phyloP scores from a whole-genome alignment of 805 yeast genomes.

The Phaffomyces thermotolerans region DNA sequence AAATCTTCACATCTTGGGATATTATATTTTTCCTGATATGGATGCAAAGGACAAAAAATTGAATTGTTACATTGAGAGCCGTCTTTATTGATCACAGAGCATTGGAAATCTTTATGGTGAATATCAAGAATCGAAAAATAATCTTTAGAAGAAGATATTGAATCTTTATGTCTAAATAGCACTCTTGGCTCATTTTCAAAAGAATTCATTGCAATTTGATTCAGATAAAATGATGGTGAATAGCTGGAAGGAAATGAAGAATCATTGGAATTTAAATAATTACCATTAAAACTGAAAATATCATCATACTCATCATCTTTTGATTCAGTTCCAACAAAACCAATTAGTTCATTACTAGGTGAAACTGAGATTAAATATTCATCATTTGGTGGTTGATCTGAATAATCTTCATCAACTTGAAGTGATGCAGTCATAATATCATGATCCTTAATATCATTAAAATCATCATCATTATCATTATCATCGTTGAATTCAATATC shows the following conservation, averaged over 20 bases:
- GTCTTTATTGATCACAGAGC: conserved; percentile 9
- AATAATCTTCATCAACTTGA: not conserved
- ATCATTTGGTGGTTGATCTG: too few species aligned
- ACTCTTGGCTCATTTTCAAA: too few species aligned
- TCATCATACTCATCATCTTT: conserved; percentile 1
- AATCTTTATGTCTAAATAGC: not conserved
- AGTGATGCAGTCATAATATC: not conserved
- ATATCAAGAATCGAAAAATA: conserved; percentile 10
- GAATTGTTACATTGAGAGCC: conserved; percentile 13
- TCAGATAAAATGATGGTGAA: conserved; percentile 5
- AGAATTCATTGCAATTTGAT: not conserved
- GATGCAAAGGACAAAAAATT: conserved; percentile 12
- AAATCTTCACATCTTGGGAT: conserved; percentile 11
- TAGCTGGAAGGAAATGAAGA: not conserved
- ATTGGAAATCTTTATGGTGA: conserved; percentile 18
- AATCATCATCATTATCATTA: not conserved
- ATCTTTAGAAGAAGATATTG: not conserved
- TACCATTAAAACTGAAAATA: not conserved
- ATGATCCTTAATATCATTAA: not conserved
- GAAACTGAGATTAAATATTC: too few species aligned
- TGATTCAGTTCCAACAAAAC: not conserved
- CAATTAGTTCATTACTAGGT: too few species aligned
- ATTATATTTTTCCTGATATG: conserved; percentile 7
- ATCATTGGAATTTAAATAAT: not conserved
- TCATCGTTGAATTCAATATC: conserved; percentile 1